Evolutionary conservation across 805 yeast species (phyloP), one percentile per base, ranked within the genome.

Genomic region (Sungouiella thailandica): DNA sequence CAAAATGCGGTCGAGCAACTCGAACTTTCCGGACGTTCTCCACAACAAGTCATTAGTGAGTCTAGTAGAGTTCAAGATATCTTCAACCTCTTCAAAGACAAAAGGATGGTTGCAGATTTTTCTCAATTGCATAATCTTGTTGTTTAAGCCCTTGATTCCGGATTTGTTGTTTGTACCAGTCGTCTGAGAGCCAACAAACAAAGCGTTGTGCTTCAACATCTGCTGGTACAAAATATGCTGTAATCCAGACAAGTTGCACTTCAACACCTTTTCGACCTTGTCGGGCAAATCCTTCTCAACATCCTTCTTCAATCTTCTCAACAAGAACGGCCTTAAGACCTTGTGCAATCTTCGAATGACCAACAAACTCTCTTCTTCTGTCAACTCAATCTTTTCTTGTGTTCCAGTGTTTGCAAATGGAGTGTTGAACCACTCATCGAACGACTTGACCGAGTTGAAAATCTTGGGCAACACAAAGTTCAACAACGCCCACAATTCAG

Each of bases 351-450:
- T 79, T 65, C 93, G 69, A 50, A 84, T 84, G 35, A 84, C 78
- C 68, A 84, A 73, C 39, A 84, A 65, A 22, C 85, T 78, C 59
- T 84, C 95, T 80, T 84, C 95, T 72, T 84, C 95, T 0, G 87
- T 79, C 43, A 84, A 68, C 41, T 80, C 93, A 33, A 84, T 70
- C 56, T 81, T 81, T 48, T 84, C 94, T 55, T 82, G 90, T 11
- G 79, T 68, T 37, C 94, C 94, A 12, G 93, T 79, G 44, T 82
- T 83, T 4, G 89, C 90, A 61, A 84, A 84, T 5, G 94, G 94
- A 0, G 94, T 84, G 51, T 84, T 84, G 54, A 84, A 84, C 94
- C 95, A 84, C 53, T 84, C 94, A 52, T 84, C 93, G 52, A 84
- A 84, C 6, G 90, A 80, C 52, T 84, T 82, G 8, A 82, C 93